Conservation (phyloP, 139 green algal species). For the Chloropicon primus region DNA sequence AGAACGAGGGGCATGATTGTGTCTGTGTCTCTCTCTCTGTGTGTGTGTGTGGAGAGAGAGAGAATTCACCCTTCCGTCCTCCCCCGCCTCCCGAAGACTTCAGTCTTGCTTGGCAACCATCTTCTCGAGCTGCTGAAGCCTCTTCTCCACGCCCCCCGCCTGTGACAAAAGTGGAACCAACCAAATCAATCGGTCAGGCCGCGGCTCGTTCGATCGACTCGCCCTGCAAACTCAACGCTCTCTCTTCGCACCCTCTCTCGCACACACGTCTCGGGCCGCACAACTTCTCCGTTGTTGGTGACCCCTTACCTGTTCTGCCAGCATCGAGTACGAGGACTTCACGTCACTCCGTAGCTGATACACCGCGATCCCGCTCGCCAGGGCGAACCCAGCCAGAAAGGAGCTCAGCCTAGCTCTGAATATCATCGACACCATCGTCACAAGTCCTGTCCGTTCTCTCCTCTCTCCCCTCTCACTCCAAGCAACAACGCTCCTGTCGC, state of each 20-base stretch:
- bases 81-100: too few species aligned
- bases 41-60: too few species aligned
- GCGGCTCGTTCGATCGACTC: neutral
- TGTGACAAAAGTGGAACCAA: too few species aligned
- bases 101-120: neutral
- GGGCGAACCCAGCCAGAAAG: neutral
- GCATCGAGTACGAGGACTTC: neutral
- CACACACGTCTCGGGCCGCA: too few species aligned
- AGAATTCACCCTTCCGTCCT: too few species aligned
- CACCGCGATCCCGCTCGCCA: neutral
- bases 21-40: neutral
- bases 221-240: neutral
- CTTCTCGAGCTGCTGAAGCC: neutral
- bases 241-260: neutral
- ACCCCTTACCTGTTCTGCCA: conserved; percentile 2
- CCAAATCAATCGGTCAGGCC: too few species aligned
- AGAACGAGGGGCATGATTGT: neutral
- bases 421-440: neutral
- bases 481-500: too few species aligned
- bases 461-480: too few species aligned
- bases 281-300: too few species aligned
- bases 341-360: conserved; percentile 2
- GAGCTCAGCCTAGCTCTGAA: neutral
- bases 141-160: neutral
- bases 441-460: too few species aligned